Conservation (phyloP, 306 rosid species). For the Carpinus fangiana region DNA sequence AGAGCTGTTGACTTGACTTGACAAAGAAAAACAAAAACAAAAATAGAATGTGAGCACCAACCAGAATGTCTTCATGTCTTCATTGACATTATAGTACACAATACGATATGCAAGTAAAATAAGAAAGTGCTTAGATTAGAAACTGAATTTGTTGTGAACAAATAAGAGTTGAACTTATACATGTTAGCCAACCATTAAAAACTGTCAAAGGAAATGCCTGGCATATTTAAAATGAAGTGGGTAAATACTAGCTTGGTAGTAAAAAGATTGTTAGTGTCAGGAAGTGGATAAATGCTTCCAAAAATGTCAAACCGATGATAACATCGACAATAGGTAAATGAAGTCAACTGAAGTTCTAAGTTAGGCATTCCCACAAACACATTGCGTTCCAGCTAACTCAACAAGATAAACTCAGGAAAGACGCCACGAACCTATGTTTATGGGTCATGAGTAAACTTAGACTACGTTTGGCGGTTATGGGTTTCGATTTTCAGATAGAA, state of each 20-base stretch:
- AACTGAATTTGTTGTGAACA: neutral
- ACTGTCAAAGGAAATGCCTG: neutral
- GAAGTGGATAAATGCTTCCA: neutral
- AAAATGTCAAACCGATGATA: neutral
- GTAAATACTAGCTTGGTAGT: neutral
- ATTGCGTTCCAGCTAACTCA: neutral
- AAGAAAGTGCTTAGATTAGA: neutral
- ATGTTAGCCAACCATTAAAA: neutral
- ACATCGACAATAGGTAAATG: no score
- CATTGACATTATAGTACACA: neutral
- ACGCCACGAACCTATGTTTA: neutral
- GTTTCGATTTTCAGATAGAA: neutral
- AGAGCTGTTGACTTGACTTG: neutral
- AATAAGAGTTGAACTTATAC: neutral
- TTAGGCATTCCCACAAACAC: constrained; percentile 19
- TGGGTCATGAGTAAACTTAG: neutral
- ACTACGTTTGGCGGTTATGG: neutral
- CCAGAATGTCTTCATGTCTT: neutral
- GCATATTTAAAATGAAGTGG: neutral
- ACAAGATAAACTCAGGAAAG: neutral
- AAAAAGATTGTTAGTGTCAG: neutral
- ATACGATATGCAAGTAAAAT: neutral
- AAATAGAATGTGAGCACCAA: neutral
- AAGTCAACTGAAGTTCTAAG: constrained; percentile 1
- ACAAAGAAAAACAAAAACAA: neutral